Evolutionary conservation across 139 green algal genomes (phyloP), one percentile per base, ranked within the genome.

Genomic region (Yamagishiella unicocca): DNA sequence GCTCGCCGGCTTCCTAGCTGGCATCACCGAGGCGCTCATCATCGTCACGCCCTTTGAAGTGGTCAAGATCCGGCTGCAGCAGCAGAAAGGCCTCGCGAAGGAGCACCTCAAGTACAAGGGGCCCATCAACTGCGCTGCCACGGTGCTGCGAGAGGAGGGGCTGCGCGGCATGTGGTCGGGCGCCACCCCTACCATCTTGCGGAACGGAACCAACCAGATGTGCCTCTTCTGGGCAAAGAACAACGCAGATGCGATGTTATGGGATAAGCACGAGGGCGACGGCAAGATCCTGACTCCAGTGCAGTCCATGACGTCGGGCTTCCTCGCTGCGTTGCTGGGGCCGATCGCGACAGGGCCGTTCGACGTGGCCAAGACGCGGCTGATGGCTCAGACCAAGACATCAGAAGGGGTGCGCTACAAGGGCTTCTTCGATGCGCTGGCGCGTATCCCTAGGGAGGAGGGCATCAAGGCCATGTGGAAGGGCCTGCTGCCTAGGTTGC

Each of bases 21-120:
- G 97, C 58, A 96, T 99, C 85, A 97, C 93, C 40, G 97, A 99
- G 88, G 97, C 97, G 7, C 83, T 99, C 35, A 74, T 98, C 0
- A 97, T 99, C 40, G 97, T 99, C 35, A 99, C 97, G 17, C 97
- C 97, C 10, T 99, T 99, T 89, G 97, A 99, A 92, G 96, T 98
- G 40, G 94, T 98, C 58, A 98, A 99, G 92, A 99, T 98, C 74
- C 90, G 96, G 75, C 89, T 99, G 89, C 97, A 99, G 92, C 95
- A 99, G 90, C 97, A 99, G 92, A 94, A 89, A 67, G 96, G 95
- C 27, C 61, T 92, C 9, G 73, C 89, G n/a, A 94, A 94, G 71
- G 91, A 94, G n/a, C 37, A 90, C 22, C 85, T 99, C 37, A 97
- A 96, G 62, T 99, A 99, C 92, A 94, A 95, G 90, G 94, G 94